phyloP scores from a whole-genome alignment of 2,329 filamentous ascomycete genomes.

The Sarocladiaceae sp. region DNA sequence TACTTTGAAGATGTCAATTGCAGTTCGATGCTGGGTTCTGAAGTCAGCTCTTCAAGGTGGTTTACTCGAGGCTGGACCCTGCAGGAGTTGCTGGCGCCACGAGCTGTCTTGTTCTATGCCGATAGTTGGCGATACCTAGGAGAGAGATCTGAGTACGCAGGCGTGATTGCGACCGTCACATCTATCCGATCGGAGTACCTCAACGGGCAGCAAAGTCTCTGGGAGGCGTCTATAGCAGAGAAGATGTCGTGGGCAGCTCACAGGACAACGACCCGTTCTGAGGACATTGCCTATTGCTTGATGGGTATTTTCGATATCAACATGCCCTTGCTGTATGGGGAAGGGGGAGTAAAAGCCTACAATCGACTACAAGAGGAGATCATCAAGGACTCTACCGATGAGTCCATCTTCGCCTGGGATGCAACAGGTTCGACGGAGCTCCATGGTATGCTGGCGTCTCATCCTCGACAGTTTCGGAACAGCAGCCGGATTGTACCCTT shows the following conservation, averaged over 20 bases:
- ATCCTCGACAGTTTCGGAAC: neutral
- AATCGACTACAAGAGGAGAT: constrained; percentile 19
- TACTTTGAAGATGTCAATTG: constrained; percentile 17
- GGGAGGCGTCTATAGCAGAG: constrained; percentile 11
- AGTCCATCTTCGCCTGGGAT: constrained; percentile 19
- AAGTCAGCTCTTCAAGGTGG: constrained; percentile 17
- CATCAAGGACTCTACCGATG: constrained; percentile 14
- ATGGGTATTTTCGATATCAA: constrained; percentile 19
- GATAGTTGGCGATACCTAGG: constrained; percentile 21
- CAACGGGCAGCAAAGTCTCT: neutral
- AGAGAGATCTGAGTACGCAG: constrained; percentile 11
- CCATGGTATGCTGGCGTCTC: neutral
- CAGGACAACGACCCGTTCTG: constrained; percentile 16
- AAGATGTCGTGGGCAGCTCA: constrained; percentile 19
- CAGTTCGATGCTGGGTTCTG: constrained; percentile 1
- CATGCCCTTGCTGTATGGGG: constrained; percentile 21
- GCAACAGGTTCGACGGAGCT: neutral
- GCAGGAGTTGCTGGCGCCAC: constrained; percentile 56
- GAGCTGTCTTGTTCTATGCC: constrained; percentile 23
- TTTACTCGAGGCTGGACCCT: constrained; percentile 49
- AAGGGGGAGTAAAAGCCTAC: constrained; percentile 13
- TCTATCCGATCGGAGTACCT: constrained; percentile 17
- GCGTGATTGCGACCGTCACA: constrained; percentile 14
- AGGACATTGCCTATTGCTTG: constrained; percentile 20
- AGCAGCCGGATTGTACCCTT: neutral